A percentile compares a stretch with the other conserved stretches of the same genome.
These are phyloP conservation scores for Pseudonectria foliicola DNA, from an alignment of 2,329 filamentous ascomycete genomes.

Conservation along the genomic window DNA sequence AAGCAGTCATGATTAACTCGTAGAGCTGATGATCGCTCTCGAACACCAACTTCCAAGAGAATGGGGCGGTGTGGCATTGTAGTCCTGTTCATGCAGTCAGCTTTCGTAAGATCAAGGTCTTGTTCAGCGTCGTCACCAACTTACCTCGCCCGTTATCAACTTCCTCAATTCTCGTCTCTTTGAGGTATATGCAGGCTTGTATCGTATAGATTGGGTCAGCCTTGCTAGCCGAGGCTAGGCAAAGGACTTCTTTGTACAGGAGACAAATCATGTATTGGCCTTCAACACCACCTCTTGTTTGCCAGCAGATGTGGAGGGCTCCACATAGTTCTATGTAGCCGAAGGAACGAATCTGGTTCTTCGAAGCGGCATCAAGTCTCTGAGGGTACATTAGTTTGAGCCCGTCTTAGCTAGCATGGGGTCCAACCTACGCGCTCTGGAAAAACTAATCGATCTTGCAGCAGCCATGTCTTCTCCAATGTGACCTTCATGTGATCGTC, in stretches of 20 bases:
- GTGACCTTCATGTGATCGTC: slow-evolving; percentile 61
- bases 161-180: slow-evolving; percentile 60
- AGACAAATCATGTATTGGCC: slow-evolving; percentile 81
- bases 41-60: slow-evolving; percentile 90
- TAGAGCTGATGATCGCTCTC: slow-evolving; percentile 69
- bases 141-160: slow-evolving; percentile 68
- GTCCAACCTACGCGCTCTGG: slow-evolving; percentile 54
- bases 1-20: slow-evolving; percentile 82
- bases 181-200: slow-evolving; percentile 65
- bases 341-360: slow-evolving; percentile 66
- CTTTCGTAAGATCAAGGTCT: slow-evolving; percentile 1
- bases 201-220: slow-evolving; percentile 64
- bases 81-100: slow-evolving; percentile 51
- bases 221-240: slow-evolving; percentile 63
- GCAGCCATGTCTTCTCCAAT: slow-evolving; percentile 74
- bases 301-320: slow-evolving; percentile 75
- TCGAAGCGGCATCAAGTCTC: slow-evolving; percentile 46
- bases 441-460: slow-evolving; percentile 77
- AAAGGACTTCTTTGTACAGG: slow-evolving; percentile 73
- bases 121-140: slow-evolving; percentile 8
- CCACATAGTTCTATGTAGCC: slow-evolving; percentile 79
- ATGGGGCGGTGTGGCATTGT: slow-evolving; percentile 78
- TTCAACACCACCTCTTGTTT: slow-evolving; percentile 57
- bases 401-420: neutral
- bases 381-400: slow-evolving; percentile 16